A percentile compares a stretch with the other conserved stretches of the same genome.
Conservation (phyloP, 2,329 filamentous ascomycete genomes). For the Magnaporthales sp. region DNA sequence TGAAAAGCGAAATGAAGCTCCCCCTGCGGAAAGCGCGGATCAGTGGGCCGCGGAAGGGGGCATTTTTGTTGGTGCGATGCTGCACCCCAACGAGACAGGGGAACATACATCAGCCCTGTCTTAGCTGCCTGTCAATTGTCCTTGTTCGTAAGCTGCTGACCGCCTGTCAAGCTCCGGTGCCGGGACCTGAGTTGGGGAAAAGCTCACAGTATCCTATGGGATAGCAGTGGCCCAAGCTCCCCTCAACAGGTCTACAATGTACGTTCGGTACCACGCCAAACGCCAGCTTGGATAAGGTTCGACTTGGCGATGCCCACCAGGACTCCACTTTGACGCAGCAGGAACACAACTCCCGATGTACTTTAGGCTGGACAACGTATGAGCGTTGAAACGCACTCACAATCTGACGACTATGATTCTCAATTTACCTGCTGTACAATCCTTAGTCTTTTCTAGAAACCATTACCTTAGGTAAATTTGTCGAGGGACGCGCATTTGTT, state of each 20-base stretch:
- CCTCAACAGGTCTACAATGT: constrained; percentile 10
- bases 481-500: neutral
- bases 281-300: neutral
- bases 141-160: neutral
- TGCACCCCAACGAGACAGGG: neutral
- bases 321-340: neutral
- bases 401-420: neutral
- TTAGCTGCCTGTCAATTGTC: neutral
- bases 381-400: neutral
- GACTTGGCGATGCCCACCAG: neutral
- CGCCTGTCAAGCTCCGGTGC: neutral
- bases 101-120: neutral
- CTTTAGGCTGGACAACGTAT: neutral
- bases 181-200: neutral
- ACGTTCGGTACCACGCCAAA: neutral
- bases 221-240: constrained; percentile 16
- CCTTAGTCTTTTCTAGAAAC: neutral
- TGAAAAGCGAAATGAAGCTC: neutral
- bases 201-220: too few species aligned
- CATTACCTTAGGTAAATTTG: neutral
- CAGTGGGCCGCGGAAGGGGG: neutral
- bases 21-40: neutral
- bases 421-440: neutral
- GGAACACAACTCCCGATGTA: neutral
- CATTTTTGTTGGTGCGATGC: neutral